These are phyloP conservation scores for Arabis alpina DNA, from an alignment of 345 rosid genomes.

Conservation along the genomic window DNA sequence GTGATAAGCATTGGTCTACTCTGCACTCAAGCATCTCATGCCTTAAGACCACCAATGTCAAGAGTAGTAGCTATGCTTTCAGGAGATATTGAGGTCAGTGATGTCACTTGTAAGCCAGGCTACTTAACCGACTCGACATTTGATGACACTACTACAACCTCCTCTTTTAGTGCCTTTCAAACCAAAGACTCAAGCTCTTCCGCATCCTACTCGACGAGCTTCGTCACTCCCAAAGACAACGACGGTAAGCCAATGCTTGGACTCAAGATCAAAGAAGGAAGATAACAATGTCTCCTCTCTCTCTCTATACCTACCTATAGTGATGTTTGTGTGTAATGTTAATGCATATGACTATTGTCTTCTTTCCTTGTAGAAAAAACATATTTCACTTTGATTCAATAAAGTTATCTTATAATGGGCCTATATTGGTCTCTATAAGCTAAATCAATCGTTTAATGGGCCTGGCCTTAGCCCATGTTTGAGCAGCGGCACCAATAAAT, in stretches of 20 bases:
- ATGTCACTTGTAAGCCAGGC: conserved; percentile 50
- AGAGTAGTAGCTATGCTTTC: conserved; percentile 68
- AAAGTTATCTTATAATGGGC: neutral
- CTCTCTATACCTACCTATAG: neutral
- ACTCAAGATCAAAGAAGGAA: conserved; percentile 27
- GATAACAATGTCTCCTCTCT: conserved; percentile 3
- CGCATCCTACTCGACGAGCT: conserved; percentile 27
- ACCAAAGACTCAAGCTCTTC: conserved; percentile 10
- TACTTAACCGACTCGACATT: conserved; percentile 61
- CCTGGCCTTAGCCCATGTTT: neutral
- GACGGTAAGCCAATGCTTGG: conserved; percentile 37
- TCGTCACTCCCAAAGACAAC: conserved; percentile 5
- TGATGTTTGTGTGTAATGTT: neutral
- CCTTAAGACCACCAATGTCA: conserved; percentile 66
- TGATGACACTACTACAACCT: conserved; percentile 44
- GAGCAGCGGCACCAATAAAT: conserved; percentile 11
- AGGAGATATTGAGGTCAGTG: conserved; percentile 61
- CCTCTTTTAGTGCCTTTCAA: conserved; percentile 37
- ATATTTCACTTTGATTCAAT: neutral
- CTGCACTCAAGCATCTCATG: conserved; percentile 63
- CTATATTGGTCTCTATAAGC: no score
- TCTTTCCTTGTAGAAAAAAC: neutral
- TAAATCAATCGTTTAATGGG: no score
- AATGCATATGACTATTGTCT: no score
- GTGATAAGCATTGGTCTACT: conserved; percentile 61